phyloP scores from a whole-genome alignment of 371 early-diverging fungal genomes.

The Mucor saturninus region DNA sequence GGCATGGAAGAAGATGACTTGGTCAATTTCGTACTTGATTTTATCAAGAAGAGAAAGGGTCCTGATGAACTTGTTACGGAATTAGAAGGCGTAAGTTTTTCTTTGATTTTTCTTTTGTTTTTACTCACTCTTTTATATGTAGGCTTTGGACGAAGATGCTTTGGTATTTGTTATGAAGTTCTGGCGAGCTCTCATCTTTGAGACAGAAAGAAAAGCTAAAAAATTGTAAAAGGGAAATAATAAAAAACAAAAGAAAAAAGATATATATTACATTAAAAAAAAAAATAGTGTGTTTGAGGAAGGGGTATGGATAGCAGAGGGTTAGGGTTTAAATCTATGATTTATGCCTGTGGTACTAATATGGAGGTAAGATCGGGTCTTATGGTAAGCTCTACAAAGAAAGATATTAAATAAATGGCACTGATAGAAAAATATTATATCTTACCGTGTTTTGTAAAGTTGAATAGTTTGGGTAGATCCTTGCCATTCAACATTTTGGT shows the following conservation, averaged over 20 bases:
- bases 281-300: neutral
- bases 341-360: slow-evolving; percentile 53
- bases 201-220: slow-evolving; percentile 69
- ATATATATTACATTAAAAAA: neutral
- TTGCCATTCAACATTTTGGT: slow-evolving; percentile 76
- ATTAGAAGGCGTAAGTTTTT: slow-evolving; percentile 65
- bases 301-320: neutral
- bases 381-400: slow-evolving; percentile 49
- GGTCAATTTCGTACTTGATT: slow-evolving; percentile 70
- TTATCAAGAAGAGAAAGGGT: slow-evolving; percentile 57
- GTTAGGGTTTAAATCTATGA: neutral
- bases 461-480: slow-evolving; percentile 85
- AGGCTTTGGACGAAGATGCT: slow-evolving; percentile 86
- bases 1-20: slow-evolving; percentile 78
- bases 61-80: slow-evolving; percentile 69
- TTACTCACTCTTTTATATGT: slow-evolving; percentile 2
- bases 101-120: neutral
- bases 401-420: neutral
- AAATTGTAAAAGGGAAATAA: slow-evolving; percentile 28
- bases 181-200: slow-evolving; percentile 87
- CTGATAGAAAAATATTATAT: neutral
- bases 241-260: neutral
- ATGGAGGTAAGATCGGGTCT: slow-evolving; percentile 55
- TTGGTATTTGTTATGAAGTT: slow-evolving; percentile 81
- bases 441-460: slow-evolving; percentile 78